phyloP scores from a whole-genome alignment of 2,329 filamentous ascomycete genomes.

The Bipolaris victoriae region DNA sequence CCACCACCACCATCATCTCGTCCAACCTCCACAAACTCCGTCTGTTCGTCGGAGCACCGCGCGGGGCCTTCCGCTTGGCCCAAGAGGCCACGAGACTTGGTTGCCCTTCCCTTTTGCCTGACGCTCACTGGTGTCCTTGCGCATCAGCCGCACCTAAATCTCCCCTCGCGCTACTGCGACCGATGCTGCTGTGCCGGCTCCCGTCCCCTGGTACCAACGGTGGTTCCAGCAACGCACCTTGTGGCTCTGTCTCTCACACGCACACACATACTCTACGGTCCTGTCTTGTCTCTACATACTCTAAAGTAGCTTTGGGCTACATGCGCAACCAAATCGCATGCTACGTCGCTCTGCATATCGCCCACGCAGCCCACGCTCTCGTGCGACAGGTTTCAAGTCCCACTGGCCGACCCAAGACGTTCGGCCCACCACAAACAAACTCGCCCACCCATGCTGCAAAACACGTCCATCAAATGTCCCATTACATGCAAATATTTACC shows the following conservation, averaged over 20 bases:
- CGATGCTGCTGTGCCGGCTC: constrained; percentile 37
- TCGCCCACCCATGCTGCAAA: constrained; percentile 14
- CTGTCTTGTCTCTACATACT: constrained; percentile 29
- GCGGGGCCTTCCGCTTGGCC: constrained; percentile 16
- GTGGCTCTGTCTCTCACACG: constrained; percentile 38
- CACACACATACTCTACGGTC: constrained; percentile 29
- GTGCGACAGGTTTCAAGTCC: constrained; percentile 17
- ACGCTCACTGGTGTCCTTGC: constrained; percentile 11
- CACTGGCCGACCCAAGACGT: constrained; percentile 17
- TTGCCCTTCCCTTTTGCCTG: neutral
- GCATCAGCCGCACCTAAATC: constrained; percentile 37
- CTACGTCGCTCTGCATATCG: neutral
- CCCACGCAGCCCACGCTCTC: constrained; percentile 4
- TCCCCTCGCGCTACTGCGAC: constrained; percentile 16
- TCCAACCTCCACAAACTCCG: neutral
- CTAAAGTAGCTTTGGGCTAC: too few relatives aligned
- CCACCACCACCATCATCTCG: neutral
- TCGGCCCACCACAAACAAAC: constrained; percentile 13
- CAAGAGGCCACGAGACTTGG: neutral
- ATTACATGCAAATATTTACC: too few relatives aligned
- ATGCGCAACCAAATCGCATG: too few relatives aligned
- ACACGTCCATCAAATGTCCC: too few relatives aligned
- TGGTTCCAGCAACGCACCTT: constrained; percentile 42
- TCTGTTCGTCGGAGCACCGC: constrained; percentile 13
- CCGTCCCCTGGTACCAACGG: constrained; percentile 46